Conservation (phyloP, 139 green algal genomes). For the Coccomyxa sp. region DNA sequence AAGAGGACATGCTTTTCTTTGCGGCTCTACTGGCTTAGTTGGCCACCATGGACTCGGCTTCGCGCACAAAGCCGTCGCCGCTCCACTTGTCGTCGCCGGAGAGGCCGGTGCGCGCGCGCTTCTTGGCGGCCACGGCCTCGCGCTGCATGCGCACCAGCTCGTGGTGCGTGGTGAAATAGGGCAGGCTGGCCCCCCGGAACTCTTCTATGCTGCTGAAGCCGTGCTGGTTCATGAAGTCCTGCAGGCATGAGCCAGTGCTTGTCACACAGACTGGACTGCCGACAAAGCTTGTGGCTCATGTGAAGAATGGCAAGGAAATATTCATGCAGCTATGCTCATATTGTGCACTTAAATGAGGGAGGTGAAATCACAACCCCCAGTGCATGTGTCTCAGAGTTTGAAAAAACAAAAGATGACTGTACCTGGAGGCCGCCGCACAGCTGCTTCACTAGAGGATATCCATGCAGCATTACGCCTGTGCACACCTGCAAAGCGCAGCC, state of each 20-base stretch:
- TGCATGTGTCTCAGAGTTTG: too few relatives aligned
- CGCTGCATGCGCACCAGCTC: constrained; percentile 86
- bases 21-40: too few relatives aligned
- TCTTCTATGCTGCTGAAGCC: constrained; percentile 78
- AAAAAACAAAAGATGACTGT: too few relatives aligned
- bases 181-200: constrained; percentile 78
- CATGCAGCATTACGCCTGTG: constrained; percentile 97
- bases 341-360: neutral
- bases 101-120: constrained; percentile 59
- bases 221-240: constrained; percentile 75
- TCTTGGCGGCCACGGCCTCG: constrained; percentile 72
- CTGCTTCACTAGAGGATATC: constrained; percentile 87
- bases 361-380: too few relatives aligned
- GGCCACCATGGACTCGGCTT: constrained; percentile 45
- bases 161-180: constrained; percentile 93
- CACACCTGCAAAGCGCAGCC: constrained; percentile 71
- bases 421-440: constrained; percentile 85
- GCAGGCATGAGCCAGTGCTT: neutral
- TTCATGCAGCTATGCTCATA: neutral
- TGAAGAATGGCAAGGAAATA: too few relatives aligned
- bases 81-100: constrained; percentile 88
- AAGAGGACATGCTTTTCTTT: too few relatives aligned
- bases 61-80: constrained; percentile 84
- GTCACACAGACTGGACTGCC: neutral
- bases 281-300: neutral